A percentile compares a stretch with the other conserved stretches of the same genome.
These are phyloP conservation scores for Passalora sequoiae DNA, from an alignment of 2,329 filamentous ascomycete species.

Conservation along the genomic window DNA sequence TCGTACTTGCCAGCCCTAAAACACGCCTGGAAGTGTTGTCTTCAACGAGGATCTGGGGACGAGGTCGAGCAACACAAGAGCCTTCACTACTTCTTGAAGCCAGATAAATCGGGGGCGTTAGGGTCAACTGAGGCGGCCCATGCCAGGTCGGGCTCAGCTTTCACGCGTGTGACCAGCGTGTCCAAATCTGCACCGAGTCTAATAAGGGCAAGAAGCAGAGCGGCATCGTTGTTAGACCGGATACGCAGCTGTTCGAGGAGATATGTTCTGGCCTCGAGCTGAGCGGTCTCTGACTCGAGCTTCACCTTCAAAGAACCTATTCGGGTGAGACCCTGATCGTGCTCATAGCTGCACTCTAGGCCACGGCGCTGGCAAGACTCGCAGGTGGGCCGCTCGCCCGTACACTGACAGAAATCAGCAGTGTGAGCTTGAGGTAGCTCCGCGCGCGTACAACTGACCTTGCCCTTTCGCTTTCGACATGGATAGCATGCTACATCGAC, in stretches of 20 bases:
- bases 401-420: too few species aligned
- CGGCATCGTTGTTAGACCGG: conserved; percentile 20
- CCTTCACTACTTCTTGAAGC: too few species aligned
- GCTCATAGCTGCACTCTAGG: conserved; percentile 18
- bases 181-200: conserved; percentile 20
- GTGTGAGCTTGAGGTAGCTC: too few species aligned
- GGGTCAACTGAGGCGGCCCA: too few species aligned
- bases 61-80: too few species aligned
- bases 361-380: conserved; percentile 14
- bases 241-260: conserved; percentile 19
- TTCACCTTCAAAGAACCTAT: conserved; percentile 15
- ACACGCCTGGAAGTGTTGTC: too few species aligned
- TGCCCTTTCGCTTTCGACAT: conserved; percentile 22
- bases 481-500: conserved; percentile 23
- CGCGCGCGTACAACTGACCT: conserved; percentile 16
- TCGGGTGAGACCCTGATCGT: conserved; percentile 20
- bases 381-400: conserved; percentile 18
- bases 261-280: conserved; percentile 17
- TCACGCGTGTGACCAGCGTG: conserved; percentile 16
- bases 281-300: conserved; percentile 13
- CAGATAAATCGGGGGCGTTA: too few species aligned
- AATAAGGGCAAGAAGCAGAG: conserved; percentile 18
- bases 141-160: conserved; percentile 1
- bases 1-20: too few species aligned
- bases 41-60: too few species aligned